Evolutionary conservation across 768 basidiomycete genomes (phyloP), one percentile per base, ranked within the genome.

Genomic region (Leccinum sublutescens): DNA sequence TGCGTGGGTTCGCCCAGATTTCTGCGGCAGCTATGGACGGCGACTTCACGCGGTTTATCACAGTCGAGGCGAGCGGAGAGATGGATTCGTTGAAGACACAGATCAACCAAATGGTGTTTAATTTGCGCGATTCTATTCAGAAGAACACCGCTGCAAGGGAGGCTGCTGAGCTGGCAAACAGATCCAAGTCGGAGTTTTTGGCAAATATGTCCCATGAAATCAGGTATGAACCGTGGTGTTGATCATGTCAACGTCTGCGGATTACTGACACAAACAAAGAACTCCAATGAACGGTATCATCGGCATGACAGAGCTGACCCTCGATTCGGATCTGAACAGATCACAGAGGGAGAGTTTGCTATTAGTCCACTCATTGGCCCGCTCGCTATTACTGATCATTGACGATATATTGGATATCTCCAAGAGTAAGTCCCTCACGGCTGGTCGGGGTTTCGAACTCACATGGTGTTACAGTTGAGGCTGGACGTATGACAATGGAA

Each of bases 241-340:
- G 15, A 31, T 47, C 45, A 27, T 56, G 11, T 49, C 21, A 36
- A 5, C 60, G 57, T 51, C 58, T 7, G 31, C 50, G n/a, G 29
- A 27, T 54, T 45, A 51, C 48, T 62, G 60, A 70, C 52, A 31
- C 52, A 52, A 15, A 49, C 29, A n/a, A 69, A 94, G 96, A 72
- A 98, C 97, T 23, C 97, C 97, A 0, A 99, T 98, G 96, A 99
- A 98, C 71, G 96, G 97, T 69, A 99, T 99, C 74, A 98, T 99
- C 65, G 96, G 96, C n/a, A 95, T 99, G 95, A 99, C 96, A 25
- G 95, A 96, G 74, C 77, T 99, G 58, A 98, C 97, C 10, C 85
- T 99, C 21, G 97, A 99, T 69, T 94, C 91, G 48, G 97, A 99
- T 71, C 76, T 99, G 64, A 97, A 95, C 61, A 78, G 96, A 63